Base-by-base conservation (phyloP, 1,139 yeast genomes). In the Blastobotrys arbuscula region DNA sequence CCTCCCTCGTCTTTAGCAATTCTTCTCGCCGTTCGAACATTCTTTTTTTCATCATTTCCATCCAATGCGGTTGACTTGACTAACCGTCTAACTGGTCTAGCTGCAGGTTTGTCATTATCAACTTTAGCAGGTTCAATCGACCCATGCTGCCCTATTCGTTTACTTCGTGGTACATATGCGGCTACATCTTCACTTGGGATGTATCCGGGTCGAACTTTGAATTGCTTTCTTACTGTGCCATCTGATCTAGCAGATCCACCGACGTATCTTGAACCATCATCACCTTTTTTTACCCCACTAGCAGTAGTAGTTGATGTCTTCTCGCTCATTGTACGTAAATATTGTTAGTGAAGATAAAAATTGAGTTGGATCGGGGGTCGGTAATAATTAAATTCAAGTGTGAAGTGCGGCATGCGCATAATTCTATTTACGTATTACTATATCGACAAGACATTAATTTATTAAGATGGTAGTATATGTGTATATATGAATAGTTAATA, bases 161-260 rank as follows among this genome's bases (percentile, higher is more conserved):
- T 50, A 12, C 53, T 58, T 40, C 58, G 42, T 2, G 65, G 63
- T 2, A 59, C 61, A 51, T 67, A 70, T 48, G 62, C 58, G 31
- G 66, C 60, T 13, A 63, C 60, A 38, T 71, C 74, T 39, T 70
- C 75, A 12, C 53, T 50, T 4, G 75, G 73, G 1, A 60, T 55
- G 50, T 50, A 72, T 0, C 76, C 76, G 0, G 73, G 72, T 21
- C 72, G 56, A 12, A 72, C 63, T 42, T 62, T 67, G 20, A 66
- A 52, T 4, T 57, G 54, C 47, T 63, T 65, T 34, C 76, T 52
- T 24, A 65, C 63, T 0, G 72, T 53, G 0, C 76, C 76, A 55
- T 72, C 76, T 13, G 67, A 53, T 30, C 76, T 60, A 19, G 61
- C 54, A 0, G 67, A 50, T 10, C 67, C 67, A 9, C 67, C 67